phyloP scores from a whole-genome alignment of 805 yeast genomes.

The Lachancea kluyveri region DNA sequence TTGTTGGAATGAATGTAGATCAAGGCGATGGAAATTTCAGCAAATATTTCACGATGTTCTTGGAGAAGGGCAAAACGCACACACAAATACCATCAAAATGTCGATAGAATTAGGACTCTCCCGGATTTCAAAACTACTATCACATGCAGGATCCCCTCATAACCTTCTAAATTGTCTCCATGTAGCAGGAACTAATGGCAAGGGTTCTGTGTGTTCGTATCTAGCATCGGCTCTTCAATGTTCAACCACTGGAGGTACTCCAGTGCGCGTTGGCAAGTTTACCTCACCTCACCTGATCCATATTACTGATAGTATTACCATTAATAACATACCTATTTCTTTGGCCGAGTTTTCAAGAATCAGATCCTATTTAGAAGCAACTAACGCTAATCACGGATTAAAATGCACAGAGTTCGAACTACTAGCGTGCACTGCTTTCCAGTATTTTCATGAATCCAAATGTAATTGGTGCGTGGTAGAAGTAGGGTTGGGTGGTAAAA shows the following conservation, averaged over 20 bases:
- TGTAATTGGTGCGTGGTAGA: slow-evolving; percentile 82
- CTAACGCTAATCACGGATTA: slow-evolving; percentile 37
- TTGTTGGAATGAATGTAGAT: not conserved
- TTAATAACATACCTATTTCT: slow-evolving; percentile 55
- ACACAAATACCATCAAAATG: slow-evolving; percentile 25
- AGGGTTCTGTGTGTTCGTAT: slow-evolving; percentile 88
- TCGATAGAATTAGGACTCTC: slow-evolving; percentile 54
- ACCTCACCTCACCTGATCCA: slow-evolving; percentile 81
- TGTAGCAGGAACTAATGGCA: slow-evolving; percentile 95
- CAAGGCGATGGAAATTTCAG: too few species aligned
- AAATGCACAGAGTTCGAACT: slow-evolving; percentile 87
- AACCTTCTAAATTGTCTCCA: slow-evolving; percentile 62
- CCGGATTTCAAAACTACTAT: slow-evolving; percentile 42
- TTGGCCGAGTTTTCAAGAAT: slow-evolving; percentile 38
- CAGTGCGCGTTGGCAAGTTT: slow-evolving; percentile 62
- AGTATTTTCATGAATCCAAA: slow-evolving; percentile 52
- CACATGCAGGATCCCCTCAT: slow-evolving; percentile 65
- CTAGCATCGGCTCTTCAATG: slow-evolving; percentile 53
- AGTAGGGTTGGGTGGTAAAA: slow-evolving; percentile 88
- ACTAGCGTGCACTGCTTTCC: slow-evolving; percentile 78
- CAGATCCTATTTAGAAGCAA: slow-evolving; percentile 35
- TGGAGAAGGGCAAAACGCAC: not conserved
- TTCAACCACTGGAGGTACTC: too few species aligned
- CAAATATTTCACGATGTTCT: too few species aligned
- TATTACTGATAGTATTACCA: slow-evolving; percentile 68